A percentile compares a stretch with the other conserved stretches of the same genome.
Conservation (phyloP, 352 stramenopile genomes). For the Thalassiosira mediterranea region DNA sequence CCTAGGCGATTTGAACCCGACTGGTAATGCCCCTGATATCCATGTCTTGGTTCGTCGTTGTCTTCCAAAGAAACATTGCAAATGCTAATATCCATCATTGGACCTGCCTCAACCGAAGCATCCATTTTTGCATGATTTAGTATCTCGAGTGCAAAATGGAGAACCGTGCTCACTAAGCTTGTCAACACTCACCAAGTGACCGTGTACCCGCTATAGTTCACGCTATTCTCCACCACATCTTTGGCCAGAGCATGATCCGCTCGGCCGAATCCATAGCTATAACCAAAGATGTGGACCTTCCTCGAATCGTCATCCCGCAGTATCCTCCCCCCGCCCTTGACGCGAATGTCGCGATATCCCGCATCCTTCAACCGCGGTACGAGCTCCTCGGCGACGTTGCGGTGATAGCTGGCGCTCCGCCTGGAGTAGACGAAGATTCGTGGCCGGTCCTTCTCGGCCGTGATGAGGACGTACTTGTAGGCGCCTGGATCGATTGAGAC, state of each 20-base stretch:
- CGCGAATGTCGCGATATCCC: constrained; percentile 68
- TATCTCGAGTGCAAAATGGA: too few species aligned
- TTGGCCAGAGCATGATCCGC: constrained; percentile 73
- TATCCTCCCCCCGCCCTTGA: constrained; percentile 76
- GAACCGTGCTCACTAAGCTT: too few species aligned
- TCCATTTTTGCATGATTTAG: too few species aligned
- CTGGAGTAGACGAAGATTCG: constrained; percentile 71
- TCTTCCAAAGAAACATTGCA: too few species aligned
- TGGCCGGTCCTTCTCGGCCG: constrained; percentile 20
- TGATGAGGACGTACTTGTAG: constrained; percentile 82
- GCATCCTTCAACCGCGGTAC: constrained; percentile 56
- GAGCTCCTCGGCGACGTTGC: constrained; percentile 74
- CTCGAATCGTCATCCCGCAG: constrained; percentile 51
- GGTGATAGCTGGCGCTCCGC: constrained; percentile 67
- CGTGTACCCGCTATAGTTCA: constrained; percentile 59
- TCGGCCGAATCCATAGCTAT: constrained; percentile 77
- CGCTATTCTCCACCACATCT: constrained; percentile 60
- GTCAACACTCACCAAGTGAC: constrained; percentile 58
- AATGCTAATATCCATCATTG: too few species aligned
- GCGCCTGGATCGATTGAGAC: constrained; percentile 70
- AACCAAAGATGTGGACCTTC: constrained; percentile 77
- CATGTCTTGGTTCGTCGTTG: too few species aligned
- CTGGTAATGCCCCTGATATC: too few species aligned
- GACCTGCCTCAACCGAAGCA: too few species aligned
- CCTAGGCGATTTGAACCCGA: too few species aligned